phyloP scores from a whole-genome alignment of 352 stramenopile species.

The Nothophytophthora sp. region DNA sequence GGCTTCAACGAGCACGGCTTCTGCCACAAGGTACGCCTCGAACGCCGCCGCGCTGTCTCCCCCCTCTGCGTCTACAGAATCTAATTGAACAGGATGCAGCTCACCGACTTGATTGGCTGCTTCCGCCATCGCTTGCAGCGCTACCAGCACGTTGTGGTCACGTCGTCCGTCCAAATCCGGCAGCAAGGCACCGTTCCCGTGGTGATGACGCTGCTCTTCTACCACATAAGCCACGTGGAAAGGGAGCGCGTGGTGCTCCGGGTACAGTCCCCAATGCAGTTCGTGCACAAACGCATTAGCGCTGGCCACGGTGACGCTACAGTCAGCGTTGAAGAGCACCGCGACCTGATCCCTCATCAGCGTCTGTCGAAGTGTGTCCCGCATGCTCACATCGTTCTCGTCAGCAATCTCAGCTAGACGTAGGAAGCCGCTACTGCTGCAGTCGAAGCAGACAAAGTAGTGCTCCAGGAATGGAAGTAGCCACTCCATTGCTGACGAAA shows the following conservation, averaged over 20 bases:
- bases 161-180: not conserved
- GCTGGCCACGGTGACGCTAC: conserved; percentile 25
- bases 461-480: conserved; percentile 17
- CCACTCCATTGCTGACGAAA: conserved; percentile 1
- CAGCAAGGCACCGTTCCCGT: not conserved
- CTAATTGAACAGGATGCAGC: conserved; percentile 7
- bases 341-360: conserved; percentile 16
- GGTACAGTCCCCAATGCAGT: conserved; percentile 30
- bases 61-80: conserved; percentile 2
- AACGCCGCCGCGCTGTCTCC: conserved; percentile 32
- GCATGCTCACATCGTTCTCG: not conserved
- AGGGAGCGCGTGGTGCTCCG: conserved; percentile 17
- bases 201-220: not conserved
- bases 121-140: conserved; percentile 15
- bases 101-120: conserved; percentile 20
- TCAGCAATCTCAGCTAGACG: not conserved
- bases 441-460: conserved; percentile 31
- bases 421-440: conserved; percentile 2
- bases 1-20: conserved; percentile 59
- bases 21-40: conserved; percentile 57
- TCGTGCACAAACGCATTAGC: conserved; percentile 33
- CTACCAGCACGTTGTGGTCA: conserved; percentile 28
- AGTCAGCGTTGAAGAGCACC: conserved; percentile 34
- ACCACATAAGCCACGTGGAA: conserved; percentile 29
- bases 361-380: conserved; percentile 9